phyloP scores from a whole-genome alignment of 2,329 filamentous ascomycete genomes.

The Diplodia mutila region DNA sequence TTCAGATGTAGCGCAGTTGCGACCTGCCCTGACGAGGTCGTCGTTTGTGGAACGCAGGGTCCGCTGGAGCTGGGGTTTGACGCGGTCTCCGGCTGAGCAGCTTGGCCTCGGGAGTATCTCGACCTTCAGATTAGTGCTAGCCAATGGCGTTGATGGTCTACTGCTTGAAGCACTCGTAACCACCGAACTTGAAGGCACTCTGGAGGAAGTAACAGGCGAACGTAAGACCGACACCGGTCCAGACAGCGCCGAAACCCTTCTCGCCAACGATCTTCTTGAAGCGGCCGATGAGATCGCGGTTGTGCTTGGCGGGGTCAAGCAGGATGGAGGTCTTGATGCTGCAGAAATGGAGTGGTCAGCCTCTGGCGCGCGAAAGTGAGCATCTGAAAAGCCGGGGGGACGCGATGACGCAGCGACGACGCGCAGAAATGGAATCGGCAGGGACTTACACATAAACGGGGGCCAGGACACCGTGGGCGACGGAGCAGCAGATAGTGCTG shows the following conservation, averaged over 20 bases:
- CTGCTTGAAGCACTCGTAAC: constrained; percentile 97
- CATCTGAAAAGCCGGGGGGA: constrained; percentile 37
- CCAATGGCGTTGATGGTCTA: constrained; percentile 81
- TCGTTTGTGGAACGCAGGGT: too few species aligned
- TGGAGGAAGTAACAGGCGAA: constrained; percentile 49
- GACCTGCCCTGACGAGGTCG: too few species aligned
- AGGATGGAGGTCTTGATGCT: constrained; percentile 97
- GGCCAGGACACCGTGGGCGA: constrained; percentile 96
- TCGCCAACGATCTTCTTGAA: constrained; percentile 83
- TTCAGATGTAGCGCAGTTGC: too few species aligned
- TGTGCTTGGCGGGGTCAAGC: constrained; percentile 58
- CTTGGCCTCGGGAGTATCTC: too few species aligned
- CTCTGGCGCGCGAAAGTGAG: too few species aligned
- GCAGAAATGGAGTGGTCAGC: constrained; percentile 11
- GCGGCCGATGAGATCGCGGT: constrained; percentile 76
- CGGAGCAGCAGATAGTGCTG: constrained; percentile 94
- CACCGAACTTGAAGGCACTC: constrained; percentile 71
- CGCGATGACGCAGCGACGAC: too few species aligned
- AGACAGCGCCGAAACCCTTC: constrained; percentile 65
- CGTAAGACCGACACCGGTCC: constrained; percentile 69
- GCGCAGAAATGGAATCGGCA: neutral
- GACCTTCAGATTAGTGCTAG: too few species aligned
- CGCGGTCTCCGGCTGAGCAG: too few species aligned
- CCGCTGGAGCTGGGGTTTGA: too few species aligned
- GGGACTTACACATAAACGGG: constrained; percentile 99